These are phyloP conservation scores for Penicillium decumbens DNA, from an alignment of 2,329 filamentous ascomycete species.

Conservation along the genomic window DNA sequence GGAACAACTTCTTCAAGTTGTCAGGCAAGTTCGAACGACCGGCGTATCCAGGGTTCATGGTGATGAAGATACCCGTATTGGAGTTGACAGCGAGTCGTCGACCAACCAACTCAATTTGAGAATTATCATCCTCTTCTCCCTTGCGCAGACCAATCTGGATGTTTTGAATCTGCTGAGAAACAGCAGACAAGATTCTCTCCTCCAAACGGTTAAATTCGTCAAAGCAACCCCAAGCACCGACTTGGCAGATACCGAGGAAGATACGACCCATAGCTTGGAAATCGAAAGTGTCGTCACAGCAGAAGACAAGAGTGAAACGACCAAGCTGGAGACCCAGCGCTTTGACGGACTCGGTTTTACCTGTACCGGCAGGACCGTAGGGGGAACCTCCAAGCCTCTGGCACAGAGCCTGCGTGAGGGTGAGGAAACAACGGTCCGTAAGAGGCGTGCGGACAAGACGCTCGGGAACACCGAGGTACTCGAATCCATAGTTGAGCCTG, in stretches of 20 bases:
- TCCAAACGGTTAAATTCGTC: constrained; percentile 99
- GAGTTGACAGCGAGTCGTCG: constrained; percentile 83
- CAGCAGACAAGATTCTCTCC: constrained; percentile 93
- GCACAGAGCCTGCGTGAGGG: constrained; percentile 89
- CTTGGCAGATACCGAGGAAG: constrained; percentile 97
- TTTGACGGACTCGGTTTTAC: constrained; percentile 99
- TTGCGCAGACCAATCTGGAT: constrained; percentile 94
- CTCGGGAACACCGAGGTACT: constrained; percentile 94
- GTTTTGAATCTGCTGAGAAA: constrained; percentile 98
- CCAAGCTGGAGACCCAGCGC: constrained; percentile 93
- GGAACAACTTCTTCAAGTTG: constrained; percentile 99
- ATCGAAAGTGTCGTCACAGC: constrained; percentile 98
- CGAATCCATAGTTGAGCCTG: constrained; percentile 90
- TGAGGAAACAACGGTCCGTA: constrained; percentile 97
- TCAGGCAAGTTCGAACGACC: constrained; percentile 96
- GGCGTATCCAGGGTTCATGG: constrained; percentile 99
- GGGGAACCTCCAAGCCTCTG: constrained; percentile 94
- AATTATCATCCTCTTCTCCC: constrained; percentile 70
- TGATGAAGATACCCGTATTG: constrained; percentile 98
- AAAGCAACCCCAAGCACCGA: constrained; percentile 99
- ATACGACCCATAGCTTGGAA: constrained; percentile 99
- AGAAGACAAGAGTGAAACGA: constrained; percentile 97
- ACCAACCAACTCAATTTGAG: constrained; percentile 90
- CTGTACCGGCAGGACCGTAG: constrained; percentile 94
- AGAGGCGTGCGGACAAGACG: constrained; percentile 93